A percentile compares a stretch with the other conserved stretches of the same genome.
Evolutionary conservation across 768 basidiomycete species (phyloP).

Genomic region (Cystobasidium tubakii): DNA sequence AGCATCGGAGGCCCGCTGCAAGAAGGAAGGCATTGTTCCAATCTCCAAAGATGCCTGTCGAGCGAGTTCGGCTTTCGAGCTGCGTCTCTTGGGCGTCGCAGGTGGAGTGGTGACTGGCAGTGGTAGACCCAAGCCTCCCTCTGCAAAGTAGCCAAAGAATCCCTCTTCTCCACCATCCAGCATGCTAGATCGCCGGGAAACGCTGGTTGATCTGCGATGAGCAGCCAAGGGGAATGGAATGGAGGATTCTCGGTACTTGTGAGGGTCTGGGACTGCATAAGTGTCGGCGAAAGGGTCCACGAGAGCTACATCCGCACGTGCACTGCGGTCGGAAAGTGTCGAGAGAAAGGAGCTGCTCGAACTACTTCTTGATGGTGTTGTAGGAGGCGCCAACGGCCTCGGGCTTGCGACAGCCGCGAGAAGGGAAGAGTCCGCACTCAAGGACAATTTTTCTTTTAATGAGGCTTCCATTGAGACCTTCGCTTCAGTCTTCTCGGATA

Average conservation of each 20-base stretch:
- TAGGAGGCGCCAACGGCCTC: neutral
- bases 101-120: neutral
- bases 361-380: neutral
- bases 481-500: neutral
- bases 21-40: neutral
- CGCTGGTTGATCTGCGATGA: neutral
- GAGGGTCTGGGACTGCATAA: neutral
- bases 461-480: neutral
- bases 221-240: neutral
- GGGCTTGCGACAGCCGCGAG: neutral
- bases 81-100: neutral
- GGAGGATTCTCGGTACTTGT: neutral
- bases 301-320: neutral
- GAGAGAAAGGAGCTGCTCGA: neutral
- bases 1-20: neutral
- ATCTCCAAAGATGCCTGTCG: neutral
- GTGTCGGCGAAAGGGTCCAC: neutral
- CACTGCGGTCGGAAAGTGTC: neutral
- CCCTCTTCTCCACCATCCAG: neutral
- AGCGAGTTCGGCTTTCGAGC: constrained; percentile 1
- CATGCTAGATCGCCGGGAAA: neutral
- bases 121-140: neutral
- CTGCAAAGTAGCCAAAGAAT: neutral
- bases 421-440: neutral
- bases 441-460: neutral